A percentile compares a stretch with the other conserved stretches of the same genome.
These are phyloP conservation scores for Solanum paucissectum DNA, from an alignment of 257 asterid genomes.

Conservation along the genomic window DNA sequence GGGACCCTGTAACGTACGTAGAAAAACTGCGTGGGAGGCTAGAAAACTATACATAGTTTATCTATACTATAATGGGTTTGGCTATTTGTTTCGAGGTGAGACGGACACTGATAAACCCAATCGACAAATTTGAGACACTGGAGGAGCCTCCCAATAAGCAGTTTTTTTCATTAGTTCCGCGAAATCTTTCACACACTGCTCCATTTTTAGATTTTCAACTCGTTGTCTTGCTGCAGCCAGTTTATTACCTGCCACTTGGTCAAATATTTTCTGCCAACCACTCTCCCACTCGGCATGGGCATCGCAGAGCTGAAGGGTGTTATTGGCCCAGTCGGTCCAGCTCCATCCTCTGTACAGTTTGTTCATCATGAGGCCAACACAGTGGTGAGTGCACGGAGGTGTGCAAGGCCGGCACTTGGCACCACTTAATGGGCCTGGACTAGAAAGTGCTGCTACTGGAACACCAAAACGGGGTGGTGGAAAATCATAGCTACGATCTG, in stretches of 20 bases:
- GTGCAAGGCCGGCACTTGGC: conserved; percentile 87
- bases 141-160: conserved; percentile 62
- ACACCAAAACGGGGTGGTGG: conserved; percentile 66
- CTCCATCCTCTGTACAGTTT: conserved; percentile 54
- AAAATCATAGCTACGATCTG: conserved; percentile 54
- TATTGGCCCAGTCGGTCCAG: conserved; percentile 77
- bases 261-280: conserved; percentile 66
- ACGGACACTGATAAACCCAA: conserved; percentile 18
- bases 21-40: not conserved
- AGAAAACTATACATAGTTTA: not conserved
- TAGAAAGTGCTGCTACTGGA: conserved; percentile 73
- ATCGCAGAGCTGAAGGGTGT: conserved; percentile 53
- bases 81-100: not conserved
- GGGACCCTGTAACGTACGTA: not conserved
- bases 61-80: not conserved
- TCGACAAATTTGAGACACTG: conserved; percentile 39
- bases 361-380: conserved; percentile 56
- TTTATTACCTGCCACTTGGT: conserved; percentile 36
- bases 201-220: conserved; percentile 27
- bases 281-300: conserved; percentile 69
- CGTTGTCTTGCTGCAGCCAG: conserved; percentile 39
- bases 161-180: conserved; percentile 37
- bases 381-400: conserved; percentile 47
- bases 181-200: conserved; percentile 46
- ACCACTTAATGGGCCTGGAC: conserved; percentile 74